Percentiles rank a stretch among this genome's conserved stretches.
Evolutionary conservation across 495 filamentous ascomycete genomes (phyloP).

Genomic region (Geoglossum glabrum): DNA sequence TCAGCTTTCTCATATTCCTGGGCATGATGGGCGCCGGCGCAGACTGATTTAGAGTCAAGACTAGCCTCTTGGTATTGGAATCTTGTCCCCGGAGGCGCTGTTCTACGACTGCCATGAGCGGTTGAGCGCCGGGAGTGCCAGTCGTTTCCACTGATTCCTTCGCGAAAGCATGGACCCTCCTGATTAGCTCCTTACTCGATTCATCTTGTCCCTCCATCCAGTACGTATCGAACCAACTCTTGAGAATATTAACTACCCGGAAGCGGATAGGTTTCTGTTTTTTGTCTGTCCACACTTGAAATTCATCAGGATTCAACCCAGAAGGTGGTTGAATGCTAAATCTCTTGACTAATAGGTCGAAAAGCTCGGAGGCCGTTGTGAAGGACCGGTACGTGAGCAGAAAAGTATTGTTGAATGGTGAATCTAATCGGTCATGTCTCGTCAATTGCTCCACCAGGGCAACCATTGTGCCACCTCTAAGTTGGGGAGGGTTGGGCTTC

Average conservation of each 20-base stretch:
- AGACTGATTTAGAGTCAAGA: conserved; percentile 61
- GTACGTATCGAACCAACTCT: conserved; percentile 93
- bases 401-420: conserved; percentile 95
- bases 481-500: conserved; percentile 45
- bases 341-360: conserved; percentile 74
- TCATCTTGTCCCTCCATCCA: conserved; percentile 94
- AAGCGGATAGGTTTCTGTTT: conserved; percentile 94
- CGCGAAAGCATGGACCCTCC: conserved; percentile 75
- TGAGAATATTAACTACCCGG: conserved; percentile 89
- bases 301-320: conserved; percentile 52
- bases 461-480: conserved; percentile 75
- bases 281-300: conserved; percentile 71
- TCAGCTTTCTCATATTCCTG: conserved; percentile 98
- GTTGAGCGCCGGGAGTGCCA: conserved; percentile 67
- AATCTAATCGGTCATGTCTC: conserved; percentile 83
- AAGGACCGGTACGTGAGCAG: conserved; percentile 92
- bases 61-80: conserved; percentile 62
- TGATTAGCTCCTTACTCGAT: conserved; percentile 62
- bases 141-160: conserved; percentile 81
- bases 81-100: conserved; percentile 76
- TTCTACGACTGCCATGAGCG: conserved; percentile 66
- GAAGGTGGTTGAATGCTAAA: conserved; percentile 89
- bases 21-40: conserved; percentile 79
- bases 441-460: conserved; percentile 93
- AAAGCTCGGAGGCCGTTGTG: conserved; percentile 72